phyloP scores from a whole-genome alignment of 228 moss, liverwort and hornwort genomes.

The Sphagnum magellanicum region DNA sequence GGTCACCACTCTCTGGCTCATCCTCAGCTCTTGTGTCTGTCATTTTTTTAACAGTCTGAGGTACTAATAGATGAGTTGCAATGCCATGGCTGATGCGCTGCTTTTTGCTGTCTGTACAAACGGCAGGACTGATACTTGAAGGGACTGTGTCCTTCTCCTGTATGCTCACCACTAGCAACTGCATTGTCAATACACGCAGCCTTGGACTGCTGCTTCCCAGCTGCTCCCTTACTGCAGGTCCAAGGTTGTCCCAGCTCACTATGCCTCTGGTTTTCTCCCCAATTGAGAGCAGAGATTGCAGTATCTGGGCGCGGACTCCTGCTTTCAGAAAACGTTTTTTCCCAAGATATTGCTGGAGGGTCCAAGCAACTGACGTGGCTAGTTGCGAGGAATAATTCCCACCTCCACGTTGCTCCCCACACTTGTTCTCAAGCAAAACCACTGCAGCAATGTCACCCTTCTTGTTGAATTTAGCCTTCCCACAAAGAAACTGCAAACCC shows the following conservation, averaged over 20 bases:
- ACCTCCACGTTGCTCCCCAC: slow-evolving; percentile 13
- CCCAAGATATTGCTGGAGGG: slow-evolving; percentile 24
- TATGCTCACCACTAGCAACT: slow-evolving; percentile 60
- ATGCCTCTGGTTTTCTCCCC: slow-evolving; percentile 25
- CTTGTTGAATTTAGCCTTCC: no score
- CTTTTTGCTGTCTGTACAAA: slow-evolving; percentile 12
- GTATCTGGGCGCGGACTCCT: slow-evolving; percentile 22
- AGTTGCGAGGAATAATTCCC: slow-evolving; percentile 6
- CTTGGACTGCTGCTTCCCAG: slow-evolving; percentile 66
- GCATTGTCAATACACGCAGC: slow-evolving; percentile 59
- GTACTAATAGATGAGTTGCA: not conserved
- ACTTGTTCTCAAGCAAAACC: no score
- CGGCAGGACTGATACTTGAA: not conserved
- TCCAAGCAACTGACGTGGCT: slow-evolving; percentile 11
- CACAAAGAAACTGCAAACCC: no score
- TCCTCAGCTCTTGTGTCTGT: slow-evolving; percentile 4
- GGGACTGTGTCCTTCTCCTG: slow-evolving; percentile 20
- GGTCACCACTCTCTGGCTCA: slow-evolving; percentile 6
- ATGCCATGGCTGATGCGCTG: slow-evolving; percentile 14
- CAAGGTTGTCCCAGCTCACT: slow-evolving; percentile 41
- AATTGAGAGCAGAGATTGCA: slow-evolving; percentile 35
- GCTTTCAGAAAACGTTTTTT: slow-evolving; percentile 13
- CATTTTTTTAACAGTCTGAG: not conserved
- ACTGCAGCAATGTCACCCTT: no score
- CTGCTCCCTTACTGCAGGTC: slow-evolving; percentile 40